These are phyloP conservation scores for Staphylotrichum tortipilum DNA, from an alignment of 495 filamentous ascomycete genomes.

Conservation along the genomic window DNA sequence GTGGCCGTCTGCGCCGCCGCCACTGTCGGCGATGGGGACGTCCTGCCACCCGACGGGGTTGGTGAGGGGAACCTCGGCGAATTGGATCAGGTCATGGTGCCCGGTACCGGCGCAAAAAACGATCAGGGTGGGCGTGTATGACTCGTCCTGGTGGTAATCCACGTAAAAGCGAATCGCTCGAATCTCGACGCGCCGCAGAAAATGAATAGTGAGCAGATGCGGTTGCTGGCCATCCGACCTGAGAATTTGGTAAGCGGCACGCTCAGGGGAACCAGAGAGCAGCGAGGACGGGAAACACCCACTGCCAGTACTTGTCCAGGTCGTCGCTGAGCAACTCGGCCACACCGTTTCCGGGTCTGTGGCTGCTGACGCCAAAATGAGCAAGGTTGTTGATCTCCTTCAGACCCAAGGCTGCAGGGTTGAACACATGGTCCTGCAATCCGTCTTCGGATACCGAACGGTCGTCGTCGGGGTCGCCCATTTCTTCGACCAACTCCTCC, in stretches of 20 bases:
- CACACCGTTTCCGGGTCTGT: slow-evolving; percentile 86
- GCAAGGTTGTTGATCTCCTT: slow-evolving; percentile 94
- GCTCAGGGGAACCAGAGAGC: not conserved
- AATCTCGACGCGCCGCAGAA: slow-evolving; percentile 84
- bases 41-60: slow-evolving; percentile 85
- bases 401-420: slow-evolving; percentile 45
- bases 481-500: slow-evolving; percentile 15
- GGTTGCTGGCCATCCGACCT: slow-evolving; percentile 89
- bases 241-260: slow-evolving; percentile 5
- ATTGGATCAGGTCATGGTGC: slow-evolving; percentile 76
- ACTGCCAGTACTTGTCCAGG: slow-evolving; percentile 82
- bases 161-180: slow-evolving; percentile 77
- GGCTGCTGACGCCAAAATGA: slow-evolving; percentile 82
- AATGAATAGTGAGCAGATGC: slow-evolving; percentile 88
- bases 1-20: slow-evolving; percentile 51
- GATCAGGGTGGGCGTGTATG: slow-evolving; percentile 93
- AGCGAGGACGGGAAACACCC: slow-evolving; percentile 22
- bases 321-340: slow-evolving; percentile 75
- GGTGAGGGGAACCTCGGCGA: slow-evolving; percentile 67
- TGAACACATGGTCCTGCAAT: slow-evolving; percentile 24
- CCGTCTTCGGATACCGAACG: slow-evolving; percentile 23
- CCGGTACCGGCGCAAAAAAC: slow-evolving; percentile 77
- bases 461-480: slow-evolving; percentile 15
- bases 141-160: slow-evolving; percentile 86
- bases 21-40: slow-evolving; percentile 63